Evolutionary conservation across 306 rosid genomes (phyloP), one percentile per base, ranked within the genome.

Genomic region (Vigna hirtella): DNA sequence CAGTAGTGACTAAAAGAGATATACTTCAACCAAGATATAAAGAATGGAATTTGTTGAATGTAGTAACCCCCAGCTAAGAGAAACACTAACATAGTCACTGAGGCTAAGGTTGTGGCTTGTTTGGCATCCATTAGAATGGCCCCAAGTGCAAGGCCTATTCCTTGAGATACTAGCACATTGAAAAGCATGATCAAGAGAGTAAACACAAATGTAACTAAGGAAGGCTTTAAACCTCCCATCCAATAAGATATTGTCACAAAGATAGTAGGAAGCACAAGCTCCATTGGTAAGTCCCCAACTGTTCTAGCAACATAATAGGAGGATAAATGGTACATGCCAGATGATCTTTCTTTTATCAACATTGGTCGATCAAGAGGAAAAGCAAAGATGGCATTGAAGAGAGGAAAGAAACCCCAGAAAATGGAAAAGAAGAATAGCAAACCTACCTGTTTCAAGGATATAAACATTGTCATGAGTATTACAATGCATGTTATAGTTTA

Each of bases 361-460:
- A 91, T 83, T 17, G 93, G 89, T 18, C 85, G 66, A 73, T 89
- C 97, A 65, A 83, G 65, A 4, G 97, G 97, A 76, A 91, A 91
- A 7, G 92, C 81, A 24, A 91, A 91, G 40, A 89, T 86, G 83
- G 97, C 92, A 51, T 80, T 87, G 50, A 85, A 89, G 2, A 91
- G 85, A 11, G 97, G 97, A 72, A 87, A 89, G 81, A 89, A 89
- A 15, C 96, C 93, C 96, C 92, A 89, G 74, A 91, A 89, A 81
- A 89, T 86, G 47, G 96, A 89, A 90, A 86, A 91, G 90, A 91
- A 91, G 83, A 91, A 91, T 10, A 91, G 85, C 34, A 91, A 87
- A 34, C 97, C 90, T 61, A 91, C 90, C 93, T 91, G 92, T 85
- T 59, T 0, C 68, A 81, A 26, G 38, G 1, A 36, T 15, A 17